phyloP scores from a whole-genome alignment of 352 stramenopile species.

The Globisporangium acanthophoron region DNA sequence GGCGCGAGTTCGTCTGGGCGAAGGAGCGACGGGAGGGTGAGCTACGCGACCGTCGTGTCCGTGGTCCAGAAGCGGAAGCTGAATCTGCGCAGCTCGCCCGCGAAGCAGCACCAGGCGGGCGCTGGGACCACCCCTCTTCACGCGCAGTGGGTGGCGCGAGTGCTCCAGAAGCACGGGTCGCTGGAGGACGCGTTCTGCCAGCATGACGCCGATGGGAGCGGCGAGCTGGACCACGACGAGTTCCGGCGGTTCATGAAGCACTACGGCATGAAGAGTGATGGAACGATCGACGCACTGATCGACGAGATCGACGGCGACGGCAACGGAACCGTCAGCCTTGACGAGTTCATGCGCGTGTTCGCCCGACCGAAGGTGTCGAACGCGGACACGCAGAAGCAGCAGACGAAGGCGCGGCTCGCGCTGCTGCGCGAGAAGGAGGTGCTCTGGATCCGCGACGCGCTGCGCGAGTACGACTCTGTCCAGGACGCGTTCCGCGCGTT shows the following conservation, averaged over 20 bases:
- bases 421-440: slow-evolving; percentile 44
- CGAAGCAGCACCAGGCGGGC: neutral
- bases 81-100: slow-evolving; percentile 5
- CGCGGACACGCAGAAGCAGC: slow-evolving; percentile 2
- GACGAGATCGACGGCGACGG: slow-evolving; percentile 32
- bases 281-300: slow-evolving; percentile 33
- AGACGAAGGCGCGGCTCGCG: slow-evolving; percentile 15
- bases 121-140: neutral
- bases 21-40: slow-evolving; percentile 7
- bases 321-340: slow-evolving; percentile 32
- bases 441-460: slow-evolving; percentile 38
- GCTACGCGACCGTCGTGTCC: slow-evolving; percentile 20
- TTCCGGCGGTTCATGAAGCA: slow-evolving; percentile 51
- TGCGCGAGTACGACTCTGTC: slow-evolving; percentile 34
- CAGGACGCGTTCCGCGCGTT: slow-evolving; percentile 39
- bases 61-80: slow-evolving; percentile 17
- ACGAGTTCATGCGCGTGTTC: slow-evolving; percentile 40
- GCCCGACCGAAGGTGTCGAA: slow-evolving; percentile 4
- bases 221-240: slow-evolving; percentile 40
- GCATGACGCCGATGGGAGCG: slow-evolving; percentile 32
- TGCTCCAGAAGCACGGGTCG: slow-evolving; percentile 28
- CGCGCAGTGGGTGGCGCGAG: slow-evolving; percentile 18
- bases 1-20: neutral
- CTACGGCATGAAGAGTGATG: slow-evolving; percentile 30
- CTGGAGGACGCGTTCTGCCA: slow-evolving; percentile 31